Conservation (phyloP, 257 asterid genomes). For the Plantago elongata region DNA sequence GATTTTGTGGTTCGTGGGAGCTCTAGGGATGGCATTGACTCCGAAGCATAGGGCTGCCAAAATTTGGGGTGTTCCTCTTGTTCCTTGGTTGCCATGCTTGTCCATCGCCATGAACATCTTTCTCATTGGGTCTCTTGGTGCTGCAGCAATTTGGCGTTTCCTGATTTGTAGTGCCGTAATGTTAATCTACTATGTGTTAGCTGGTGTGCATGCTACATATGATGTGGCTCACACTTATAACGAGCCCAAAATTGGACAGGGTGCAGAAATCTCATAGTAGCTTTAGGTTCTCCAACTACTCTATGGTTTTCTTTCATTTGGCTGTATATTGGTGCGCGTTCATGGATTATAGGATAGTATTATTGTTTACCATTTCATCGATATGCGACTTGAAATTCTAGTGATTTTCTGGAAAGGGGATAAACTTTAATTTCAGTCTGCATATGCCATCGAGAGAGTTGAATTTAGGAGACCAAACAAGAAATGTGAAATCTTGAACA, state of each 20-base stretch:
- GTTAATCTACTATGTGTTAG: conserved; percentile 73
- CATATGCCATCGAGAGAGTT: too few species aligned
- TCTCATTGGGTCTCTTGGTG: conserved; percentile 82
- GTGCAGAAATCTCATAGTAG: conserved; percentile 9
- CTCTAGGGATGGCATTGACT: conserved; percentile 64
- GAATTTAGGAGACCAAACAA: too few species aligned
- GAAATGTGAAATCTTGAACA: too few species aligned
- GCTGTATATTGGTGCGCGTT: too few species aligned
- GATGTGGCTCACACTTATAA: conserved; percentile 57
- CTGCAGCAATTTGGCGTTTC: conserved; percentile 64
- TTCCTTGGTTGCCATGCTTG: conserved; percentile 84
- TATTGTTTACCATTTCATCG: too few species aligned
- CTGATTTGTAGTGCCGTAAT: conserved; percentile 65
- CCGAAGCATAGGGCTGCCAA: conserved; percentile 60
- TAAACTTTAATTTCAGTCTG: too few species aligned
- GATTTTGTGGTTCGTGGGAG: conserved; percentile 55
- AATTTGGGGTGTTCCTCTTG: conserved; percentile 96
- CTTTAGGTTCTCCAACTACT: too few species aligned
- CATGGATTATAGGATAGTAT: too few species aligned
- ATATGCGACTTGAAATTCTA: too few species aligned
- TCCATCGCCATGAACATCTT: conserved; percentile 71
- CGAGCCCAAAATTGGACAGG: conserved; percentile 29
- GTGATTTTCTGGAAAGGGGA: too few species aligned
- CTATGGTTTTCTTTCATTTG: too few species aligned
- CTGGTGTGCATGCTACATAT: conserved; percentile 86